phyloP scores from a whole-genome alignment of 2,329 filamentous ascomycete genomes.

The Coleophoma eucalyptorum region DNA sequence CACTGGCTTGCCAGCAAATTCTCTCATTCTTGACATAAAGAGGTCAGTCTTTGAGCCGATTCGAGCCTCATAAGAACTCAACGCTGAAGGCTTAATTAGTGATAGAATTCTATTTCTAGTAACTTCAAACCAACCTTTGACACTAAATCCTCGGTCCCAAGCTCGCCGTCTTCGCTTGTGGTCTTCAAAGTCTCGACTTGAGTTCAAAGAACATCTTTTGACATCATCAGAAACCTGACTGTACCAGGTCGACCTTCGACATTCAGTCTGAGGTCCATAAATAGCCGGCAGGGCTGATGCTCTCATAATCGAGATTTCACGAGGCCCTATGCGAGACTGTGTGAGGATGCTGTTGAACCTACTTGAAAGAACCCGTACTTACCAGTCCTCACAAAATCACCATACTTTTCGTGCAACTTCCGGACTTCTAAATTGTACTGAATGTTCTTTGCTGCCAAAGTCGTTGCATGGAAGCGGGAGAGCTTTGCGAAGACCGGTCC shows the following conservation, averaged over 20 bases:
- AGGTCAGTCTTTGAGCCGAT: slow-evolving; percentile 8
- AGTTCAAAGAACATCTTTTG: slow-evolving; percentile 33
- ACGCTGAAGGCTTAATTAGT: not conserved
- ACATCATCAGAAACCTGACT: slow-evolving; percentile 18
- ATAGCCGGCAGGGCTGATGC: slow-evolving; percentile 23
- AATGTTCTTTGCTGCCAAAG: slow-evolving; percentile 12
- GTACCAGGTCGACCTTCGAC: slow-evolving; percentile 38
- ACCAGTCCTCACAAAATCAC: slow-evolving; percentile 31
- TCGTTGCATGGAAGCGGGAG: slow-evolving; percentile 25
- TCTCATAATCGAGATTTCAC: slow-evolving; percentile 26
- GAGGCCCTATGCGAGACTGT: slow-evolving; percentile 20
- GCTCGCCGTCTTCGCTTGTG: slow-evolving; percentile 18
- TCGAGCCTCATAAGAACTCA: not conserved
- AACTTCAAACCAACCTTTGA: slow-evolving; percentile 14
- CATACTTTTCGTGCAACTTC: slow-evolving; percentile 29
- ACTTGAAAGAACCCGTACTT: slow-evolving; percentile 11
- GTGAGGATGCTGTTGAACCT: slow-evolving; percentile 8
- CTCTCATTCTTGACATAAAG: slow-evolving; percentile 29
- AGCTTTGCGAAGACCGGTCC: slow-evolving; percentile 29
- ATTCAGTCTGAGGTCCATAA: slow-evolving; percentile 32
- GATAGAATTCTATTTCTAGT: not conserved
- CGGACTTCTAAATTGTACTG: slow-evolving; percentile 24
- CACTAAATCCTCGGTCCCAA: slow-evolving; percentile 21
- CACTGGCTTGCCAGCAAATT: slow-evolving; percentile 21
- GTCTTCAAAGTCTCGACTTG: slow-evolving; percentile 25